Conservation (phyloP, 208 protist species). For the Trypanosoma melophagium region DNA sequence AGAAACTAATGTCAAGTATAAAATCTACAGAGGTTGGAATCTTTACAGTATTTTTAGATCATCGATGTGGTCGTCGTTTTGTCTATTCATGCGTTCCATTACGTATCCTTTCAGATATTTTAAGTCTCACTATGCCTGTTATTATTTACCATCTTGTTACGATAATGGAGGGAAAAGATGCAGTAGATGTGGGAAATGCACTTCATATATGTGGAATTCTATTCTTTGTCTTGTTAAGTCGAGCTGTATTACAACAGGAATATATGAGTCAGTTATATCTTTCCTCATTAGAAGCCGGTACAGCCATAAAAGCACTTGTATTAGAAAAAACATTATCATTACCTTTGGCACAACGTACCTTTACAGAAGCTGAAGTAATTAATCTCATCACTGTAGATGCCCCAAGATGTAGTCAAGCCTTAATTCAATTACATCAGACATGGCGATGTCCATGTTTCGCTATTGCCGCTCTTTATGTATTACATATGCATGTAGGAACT, state of each 20-base stretch:
- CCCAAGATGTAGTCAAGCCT: slow-evolving; percentile 52
- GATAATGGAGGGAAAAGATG: background rate
- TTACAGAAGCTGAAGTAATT: slow-evolving; percentile 53
- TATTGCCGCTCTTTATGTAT: slow-evolving; percentile 48
- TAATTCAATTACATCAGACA: slow-evolving; percentile 76
- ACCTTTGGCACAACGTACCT: slow-evolving; percentile 60
- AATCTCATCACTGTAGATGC: slow-evolving; percentile 69
- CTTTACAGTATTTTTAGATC: slow-evolving; percentile 64
- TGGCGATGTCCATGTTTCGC: slow-evolving; percentile 74
- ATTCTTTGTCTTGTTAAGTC: slow-evolving; percentile 44
- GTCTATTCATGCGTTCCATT: slow-evolving; percentile 63
- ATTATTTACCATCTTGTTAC: slow-evolving; percentile 50
- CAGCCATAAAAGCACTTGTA: slow-evolving; percentile 58
- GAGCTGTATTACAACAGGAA: slow-evolving; percentile 63
- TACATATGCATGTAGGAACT: slow-evolving; percentile 70
- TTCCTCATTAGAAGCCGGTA: slow-evolving; percentile 47
- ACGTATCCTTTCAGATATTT: slow-evolving; percentile 54
- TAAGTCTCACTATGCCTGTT: slow-evolving; percentile 44
- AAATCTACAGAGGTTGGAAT: slow-evolving; percentile 47
- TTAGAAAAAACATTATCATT: slow-evolving; percentile 64
- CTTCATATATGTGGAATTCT: slow-evolving; percentile 45
- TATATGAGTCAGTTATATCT: slow-evolving; percentile 73
- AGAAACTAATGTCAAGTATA: slow-evolving; percentile 15
- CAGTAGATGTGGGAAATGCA: background rate
- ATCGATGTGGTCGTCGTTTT: slow-evolving; percentile 54